phyloP scores from a whole-genome alignment of 2,329 filamentous ascomycete genomes.

The Fusarium chlamydosporum region DNA sequence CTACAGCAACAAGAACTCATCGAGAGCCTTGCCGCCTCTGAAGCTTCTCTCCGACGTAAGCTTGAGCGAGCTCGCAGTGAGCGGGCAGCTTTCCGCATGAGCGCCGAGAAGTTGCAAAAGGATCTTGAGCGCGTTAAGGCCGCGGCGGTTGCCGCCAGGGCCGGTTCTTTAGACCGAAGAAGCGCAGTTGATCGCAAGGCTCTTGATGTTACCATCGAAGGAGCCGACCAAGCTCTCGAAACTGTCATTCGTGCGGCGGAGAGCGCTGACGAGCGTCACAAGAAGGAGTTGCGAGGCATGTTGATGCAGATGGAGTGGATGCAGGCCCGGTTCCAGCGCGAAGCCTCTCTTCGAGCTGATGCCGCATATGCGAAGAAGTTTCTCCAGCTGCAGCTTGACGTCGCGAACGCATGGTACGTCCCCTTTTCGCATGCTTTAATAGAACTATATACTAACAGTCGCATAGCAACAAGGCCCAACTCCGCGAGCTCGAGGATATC shows the following conservation, averaged over 20 bases:
- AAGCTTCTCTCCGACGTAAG: conserved; percentile 73
- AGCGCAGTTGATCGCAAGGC: conserved; percentile 44
- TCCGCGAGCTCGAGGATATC: conserved; percentile 87
- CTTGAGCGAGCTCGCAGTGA: conserved; percentile 79
- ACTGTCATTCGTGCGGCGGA: conserved; percentile 71
- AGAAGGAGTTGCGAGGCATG: conserved; percentile 83
- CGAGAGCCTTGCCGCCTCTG: conserved; percentile 67
- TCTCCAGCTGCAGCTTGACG: conserved; percentile 81
- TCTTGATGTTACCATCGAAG: conserved; percentile 53
- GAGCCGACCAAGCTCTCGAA: conserved; percentile 68
- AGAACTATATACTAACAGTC: conserved; percentile 24
- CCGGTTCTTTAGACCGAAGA: conserved; percentile 25
- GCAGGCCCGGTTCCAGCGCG: conserved; percentile 82
- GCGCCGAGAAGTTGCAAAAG: conserved; percentile 67
- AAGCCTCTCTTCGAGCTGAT: conserved; percentile 83
- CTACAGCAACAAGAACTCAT: conserved; percentile 77
- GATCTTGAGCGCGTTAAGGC: conserved; percentile 64
- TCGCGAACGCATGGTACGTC: conserved; percentile 91
- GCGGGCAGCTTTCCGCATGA: conserved; percentile 68
- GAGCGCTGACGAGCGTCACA: conserved; percentile 76
- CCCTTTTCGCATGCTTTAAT: conserved; percentile 15
- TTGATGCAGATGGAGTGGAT: conserved; percentile 93
- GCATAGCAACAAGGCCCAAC: conserved; percentile 89
- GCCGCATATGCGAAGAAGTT: conserved; percentile 90
- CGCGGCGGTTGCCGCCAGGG: conserved; percentile 53